phyloP scores from a whole-genome alignment of 2,329 filamentous ascomycete genomes.

The Xylaria multiplex region DNA sequence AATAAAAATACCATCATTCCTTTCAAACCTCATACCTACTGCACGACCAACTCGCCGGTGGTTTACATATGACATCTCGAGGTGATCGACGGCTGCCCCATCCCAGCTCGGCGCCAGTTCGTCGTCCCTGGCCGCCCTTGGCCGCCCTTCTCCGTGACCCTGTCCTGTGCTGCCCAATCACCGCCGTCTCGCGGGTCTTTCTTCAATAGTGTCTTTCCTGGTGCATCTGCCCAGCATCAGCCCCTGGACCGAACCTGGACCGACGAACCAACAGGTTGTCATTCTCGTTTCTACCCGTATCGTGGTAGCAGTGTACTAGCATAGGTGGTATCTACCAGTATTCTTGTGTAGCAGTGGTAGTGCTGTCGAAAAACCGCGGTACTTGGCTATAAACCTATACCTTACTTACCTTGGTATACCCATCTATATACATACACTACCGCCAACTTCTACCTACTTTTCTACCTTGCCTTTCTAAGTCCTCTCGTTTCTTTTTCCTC shows the following conservation, averaged over 20 bases:
- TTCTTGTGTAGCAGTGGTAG: no score
- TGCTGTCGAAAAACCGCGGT: neutral
- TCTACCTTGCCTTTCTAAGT: constrained; percentile 6
- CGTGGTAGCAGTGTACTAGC: neutral
- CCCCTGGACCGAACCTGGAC: constrained; percentile 16
- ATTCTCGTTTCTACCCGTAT: constrained; percentile 6
- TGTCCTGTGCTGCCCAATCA: constrained; percentile 26
- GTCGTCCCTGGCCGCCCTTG: constrained; percentile 18
- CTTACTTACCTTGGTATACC: neutral
- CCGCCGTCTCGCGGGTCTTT: constrained; percentile 21
- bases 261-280: constrained; percentile 24
- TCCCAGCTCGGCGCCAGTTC: constrained; percentile 20
- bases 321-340: no score
- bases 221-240: constrained; percentile 27
- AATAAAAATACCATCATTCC: neutral
- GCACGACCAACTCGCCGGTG: neutral
- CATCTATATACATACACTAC: neutral
- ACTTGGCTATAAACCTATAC: neutral
- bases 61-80: neutral
- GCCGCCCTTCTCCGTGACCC: constrained; percentile 13
- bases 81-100: constrained; percentile 20
- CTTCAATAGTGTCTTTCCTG: constrained; percentile 32
- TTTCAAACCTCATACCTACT: neutral
- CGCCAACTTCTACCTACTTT: neutral
- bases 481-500: constrained; percentile 12